These are phyloP conservation scores for Eustoma russellianum DNA, from an alignment of 257 asterid genomes.

Conservation along the genomic window DNA sequence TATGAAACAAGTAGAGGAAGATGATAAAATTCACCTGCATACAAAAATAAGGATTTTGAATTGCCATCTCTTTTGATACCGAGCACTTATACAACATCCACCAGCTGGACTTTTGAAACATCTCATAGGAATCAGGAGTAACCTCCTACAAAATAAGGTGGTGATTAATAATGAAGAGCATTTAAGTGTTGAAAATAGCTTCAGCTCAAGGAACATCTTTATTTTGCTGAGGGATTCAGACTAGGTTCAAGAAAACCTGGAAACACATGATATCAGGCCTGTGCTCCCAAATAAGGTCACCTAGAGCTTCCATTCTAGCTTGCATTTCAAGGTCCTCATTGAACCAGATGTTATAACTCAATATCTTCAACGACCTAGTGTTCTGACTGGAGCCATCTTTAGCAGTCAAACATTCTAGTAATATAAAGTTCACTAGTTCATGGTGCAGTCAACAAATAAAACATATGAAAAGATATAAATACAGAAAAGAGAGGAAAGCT, in stretches of 20 bases:
- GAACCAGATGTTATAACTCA: conserved; percentile 91
- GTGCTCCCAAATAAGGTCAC: conserved; percentile 67
- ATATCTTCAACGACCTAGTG: conserved; percentile 45
- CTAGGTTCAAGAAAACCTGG: conserved; percentile 54
- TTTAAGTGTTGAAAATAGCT: neutral
- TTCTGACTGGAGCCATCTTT: conserved; percentile 12
- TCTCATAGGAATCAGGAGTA: conserved; percentile 48
- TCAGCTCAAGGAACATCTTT: neutral
- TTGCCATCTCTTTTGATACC: conserved; percentile 27
- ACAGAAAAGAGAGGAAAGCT: too few species aligned
- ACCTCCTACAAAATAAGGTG: conserved; percentile 57
- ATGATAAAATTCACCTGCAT: conserved; percentile 49
- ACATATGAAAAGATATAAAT: too few species aligned
- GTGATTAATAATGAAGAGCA: neutral
- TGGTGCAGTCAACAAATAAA: too few species aligned
- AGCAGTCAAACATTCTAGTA: conserved; percentile 19
- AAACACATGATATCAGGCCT: conserved; percentile 80
- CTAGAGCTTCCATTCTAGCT: conserved; percentile 65
- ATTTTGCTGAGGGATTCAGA: neutral
- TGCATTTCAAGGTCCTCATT: conserved; percentile 72
- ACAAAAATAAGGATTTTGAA: conserved; percentile 65
- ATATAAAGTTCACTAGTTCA: conserved; percentile 1
- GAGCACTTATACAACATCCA: conserved; percentile 88
- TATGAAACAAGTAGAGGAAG: too few species aligned
- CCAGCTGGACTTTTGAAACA: conserved; percentile 66